Conservation (phyloP, 2,329 filamentous ascomycete genomes). For the Xylaria sp. region DNA sequence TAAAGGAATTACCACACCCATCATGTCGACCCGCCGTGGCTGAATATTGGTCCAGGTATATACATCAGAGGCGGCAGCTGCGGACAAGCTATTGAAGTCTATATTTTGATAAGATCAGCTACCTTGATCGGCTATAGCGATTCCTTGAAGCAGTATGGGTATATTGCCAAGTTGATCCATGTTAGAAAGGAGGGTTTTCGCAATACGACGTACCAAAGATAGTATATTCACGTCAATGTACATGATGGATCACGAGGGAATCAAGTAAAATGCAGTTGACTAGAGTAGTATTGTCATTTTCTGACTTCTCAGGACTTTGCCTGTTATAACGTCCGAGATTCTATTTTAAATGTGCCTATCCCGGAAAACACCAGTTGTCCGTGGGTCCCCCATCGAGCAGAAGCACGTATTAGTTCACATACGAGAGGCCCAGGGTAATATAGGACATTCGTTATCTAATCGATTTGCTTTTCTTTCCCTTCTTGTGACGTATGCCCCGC, state of each 20-base stretch:
- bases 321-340: no score
- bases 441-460: neutral
- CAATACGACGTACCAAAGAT: neutral
- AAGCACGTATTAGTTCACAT: no score
- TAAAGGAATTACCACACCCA: neutral
- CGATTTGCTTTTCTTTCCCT: neutral
- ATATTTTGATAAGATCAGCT: neutral
- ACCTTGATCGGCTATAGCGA: neutral
- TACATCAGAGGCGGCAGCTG: neutral
- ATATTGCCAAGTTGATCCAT: neutral
- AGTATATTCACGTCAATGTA: neutral
- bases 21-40: neutral
- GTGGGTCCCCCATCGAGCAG: no score
- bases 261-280: neutral
- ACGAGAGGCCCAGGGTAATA: neutral
- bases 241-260: neutral
- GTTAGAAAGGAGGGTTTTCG: neutral
- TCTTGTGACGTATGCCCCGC: neutral
- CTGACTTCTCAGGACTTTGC: no score
- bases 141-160: neutral
- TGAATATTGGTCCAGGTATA: neutral
- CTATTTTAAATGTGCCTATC: no score
- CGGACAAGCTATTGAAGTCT: neutral
- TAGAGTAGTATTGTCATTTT: neutral
- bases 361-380: no score